A percentile compares a stretch with the other conserved stretches of the same genome.
Conservation (phyloP, 2,329 filamentous ascomycete species). For the Ambrosiella beaveri region DNA sequence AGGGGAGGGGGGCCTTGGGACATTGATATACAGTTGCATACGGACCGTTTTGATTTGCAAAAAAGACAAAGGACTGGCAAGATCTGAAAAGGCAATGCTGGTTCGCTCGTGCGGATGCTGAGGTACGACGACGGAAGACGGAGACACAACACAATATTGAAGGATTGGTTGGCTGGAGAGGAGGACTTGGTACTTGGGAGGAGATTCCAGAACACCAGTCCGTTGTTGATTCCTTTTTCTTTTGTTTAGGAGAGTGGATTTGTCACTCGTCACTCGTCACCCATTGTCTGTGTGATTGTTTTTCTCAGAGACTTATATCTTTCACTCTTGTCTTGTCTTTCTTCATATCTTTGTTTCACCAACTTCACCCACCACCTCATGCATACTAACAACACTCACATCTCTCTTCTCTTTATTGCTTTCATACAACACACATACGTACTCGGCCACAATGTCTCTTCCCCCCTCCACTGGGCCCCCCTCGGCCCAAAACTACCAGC, state of each 20-base stretch:
- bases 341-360: not conserved
- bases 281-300: no score
- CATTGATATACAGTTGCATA: no score
- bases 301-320: no score
- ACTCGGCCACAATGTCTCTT: not conserved
- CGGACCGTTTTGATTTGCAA: no score
- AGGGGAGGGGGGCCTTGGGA: no score
- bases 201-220: not conserved
- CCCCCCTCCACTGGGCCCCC: not conserved
- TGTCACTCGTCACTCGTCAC: not conserved
- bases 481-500: not conserved
- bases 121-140: no score
- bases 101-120: no score
- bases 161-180: not conserved
- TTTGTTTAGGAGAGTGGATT: not conserved
- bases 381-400: not conserved
- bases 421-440: no score
- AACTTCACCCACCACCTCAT: not conserved
- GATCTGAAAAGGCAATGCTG: no score
- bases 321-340: not conserved
- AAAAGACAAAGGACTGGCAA: no score
- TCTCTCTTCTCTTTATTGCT: not conserved
- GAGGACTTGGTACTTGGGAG: not conserved
- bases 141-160: no score
- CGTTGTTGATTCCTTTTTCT: not conserved